phyloP scores from a whole-genome alignment of 768 basidiomycete species.

The Neoboletus subvelutipes region DNA sequence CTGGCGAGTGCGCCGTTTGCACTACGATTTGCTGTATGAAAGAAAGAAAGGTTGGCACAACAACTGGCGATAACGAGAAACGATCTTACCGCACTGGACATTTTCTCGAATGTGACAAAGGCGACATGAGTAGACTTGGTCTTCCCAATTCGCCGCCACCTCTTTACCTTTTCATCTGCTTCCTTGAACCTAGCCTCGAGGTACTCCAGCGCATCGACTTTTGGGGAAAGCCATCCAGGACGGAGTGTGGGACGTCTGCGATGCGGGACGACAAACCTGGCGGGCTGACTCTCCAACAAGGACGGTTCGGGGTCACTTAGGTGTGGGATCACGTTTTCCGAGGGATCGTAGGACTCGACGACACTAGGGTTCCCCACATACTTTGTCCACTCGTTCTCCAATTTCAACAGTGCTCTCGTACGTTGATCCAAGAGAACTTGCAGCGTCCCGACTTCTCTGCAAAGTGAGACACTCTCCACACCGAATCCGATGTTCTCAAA shows the following conservation, averaged over 20 bases:
- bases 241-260: conserved; percentile 74
- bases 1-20: conserved; percentile 76
- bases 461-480: conserved; percentile 92
- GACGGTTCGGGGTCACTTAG: conserved; percentile 52
- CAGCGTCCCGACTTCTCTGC: conserved; percentile 75
- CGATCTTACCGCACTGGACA: conserved; percentile 79
- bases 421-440: conserved; percentile 73
- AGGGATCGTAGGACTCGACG: conserved; percentile 78
- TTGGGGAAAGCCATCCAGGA: conserved; percentile 68
- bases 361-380: conserved; percentile 95
- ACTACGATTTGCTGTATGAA: conserved; percentile 75
- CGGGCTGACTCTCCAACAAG: conserved; percentile 50
- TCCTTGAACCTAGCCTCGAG: conserved; percentile 77
- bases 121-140: conserved; percentile 83
- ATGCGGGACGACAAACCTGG: conserved; percentile 70
- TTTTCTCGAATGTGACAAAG: conserved; percentile 96
- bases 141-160: conserved; percentile 64
- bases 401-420: conserved; percentile 72
- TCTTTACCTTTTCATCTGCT: conserved; percentile 81
- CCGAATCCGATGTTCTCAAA: conserved; percentile 85
- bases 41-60: background rate
- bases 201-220: conserved; percentile 88
- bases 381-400: conserved; percentile 85
- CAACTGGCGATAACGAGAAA: background rate
- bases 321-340: conserved; percentile 48